Percentiles rank a stretch among this genome's conserved stretches.
Conservation (phyloP, 805 yeast species). For the Saccharomycopsis amapae region DNA sequence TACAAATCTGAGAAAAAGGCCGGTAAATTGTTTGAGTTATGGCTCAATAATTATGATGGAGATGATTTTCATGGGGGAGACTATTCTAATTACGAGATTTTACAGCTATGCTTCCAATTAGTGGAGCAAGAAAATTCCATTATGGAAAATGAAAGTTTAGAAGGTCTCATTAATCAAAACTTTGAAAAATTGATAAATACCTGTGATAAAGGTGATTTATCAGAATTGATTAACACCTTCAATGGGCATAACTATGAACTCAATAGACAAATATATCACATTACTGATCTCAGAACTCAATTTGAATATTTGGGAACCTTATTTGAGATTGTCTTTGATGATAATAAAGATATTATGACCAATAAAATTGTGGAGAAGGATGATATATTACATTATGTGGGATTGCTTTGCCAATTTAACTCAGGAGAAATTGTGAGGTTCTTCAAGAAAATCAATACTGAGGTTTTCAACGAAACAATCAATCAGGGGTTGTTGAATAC, state of each 20-base stretch:
- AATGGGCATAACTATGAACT: slow-evolving; percentile 4
- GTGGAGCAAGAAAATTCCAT: slow-evolving; percentile 2
- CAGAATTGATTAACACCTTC: slow-evolving; percentile 9
- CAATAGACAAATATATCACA: slow-evolving; percentile 7
- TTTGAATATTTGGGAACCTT: slow-evolving; percentile 32
- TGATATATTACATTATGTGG: slow-evolving; percentile 4
- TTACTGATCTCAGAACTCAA: slow-evolving; percentile 8
- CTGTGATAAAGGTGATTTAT: slow-evolving; percentile 1
- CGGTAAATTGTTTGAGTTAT: slow-evolving; percentile 46
- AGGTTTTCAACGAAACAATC: not conserved
- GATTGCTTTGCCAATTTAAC: slow-evolving; percentile 4
- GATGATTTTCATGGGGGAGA: slow-evolving; percentile 22
- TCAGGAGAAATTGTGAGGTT: slow-evolving; percentile 1
- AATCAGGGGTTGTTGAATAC: slow-evolving; percentile 2
- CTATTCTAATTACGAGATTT: slow-evolving; percentile 27
- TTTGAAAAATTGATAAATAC: slow-evolving; percentile 6
- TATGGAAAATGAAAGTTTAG: slow-evolving; percentile 2
- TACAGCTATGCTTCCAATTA: slow-evolving; percentile 25
- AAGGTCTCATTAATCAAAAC: slow-evolving; percentile 3
- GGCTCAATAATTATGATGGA: slow-evolving; percentile 31
- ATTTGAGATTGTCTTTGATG: slow-evolving; percentile 23
- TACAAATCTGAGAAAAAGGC: slow-evolving; percentile 48
- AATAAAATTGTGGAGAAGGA: slow-evolving; percentile 1
- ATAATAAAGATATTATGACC: not conserved
- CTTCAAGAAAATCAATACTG: not conserved